Evolutionary conservation across 371 early-diverging fungal genomes (phyloP), one percentile per base, ranked within the genome.

Genomic region (Mortierella sp.): DNA sequence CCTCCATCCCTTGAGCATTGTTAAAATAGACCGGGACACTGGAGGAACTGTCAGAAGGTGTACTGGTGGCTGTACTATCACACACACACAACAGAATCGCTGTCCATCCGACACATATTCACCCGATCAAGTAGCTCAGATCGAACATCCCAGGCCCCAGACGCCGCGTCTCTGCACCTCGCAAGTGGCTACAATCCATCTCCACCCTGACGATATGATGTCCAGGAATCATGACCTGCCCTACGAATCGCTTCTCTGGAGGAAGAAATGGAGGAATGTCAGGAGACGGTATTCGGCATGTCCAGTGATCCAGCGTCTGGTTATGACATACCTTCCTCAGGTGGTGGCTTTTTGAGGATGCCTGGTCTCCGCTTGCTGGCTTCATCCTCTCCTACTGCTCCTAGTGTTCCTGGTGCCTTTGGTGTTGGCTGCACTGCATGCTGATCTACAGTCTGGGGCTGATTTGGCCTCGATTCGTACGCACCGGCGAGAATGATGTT

Each of bases 181-280:
- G 55, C 19, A 68, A 17, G 44, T 74, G 76, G 44, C 68, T 63
- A 17, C 49, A 54, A 37, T 94, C 92, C 21, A 90, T 83, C 67
- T 91, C 90, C 12, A 85, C 82, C 56, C 85, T 88, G 40, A 88
- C 85, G 10, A 94, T 66, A 66, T 94, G 94, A 53, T 88, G 84
- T 24, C 96, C 96, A 1, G 96, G 96, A 16, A 95, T 88, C 96
- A 95, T 94, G 67, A 94, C 85, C 58, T 94, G 79, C 7, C 94
- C 94, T 22, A 95, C 93, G 37, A 86, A 82, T 24, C 94, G 82
- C 69, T 85, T 72, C 54, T 86, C 89, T 57, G 78, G 22, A 54
- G 91, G n/a, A 44, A 44, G 10, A 40, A 10, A 16, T 40, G 16
- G n/a, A n/a, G n/a, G n/a, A n/a, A n/a, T n/a, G n/a, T n/a, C n/a